Base-by-base conservation (phyloP, 1,284 basidiomycete genomes). In the Ceratobasidium sp. region DNA sequence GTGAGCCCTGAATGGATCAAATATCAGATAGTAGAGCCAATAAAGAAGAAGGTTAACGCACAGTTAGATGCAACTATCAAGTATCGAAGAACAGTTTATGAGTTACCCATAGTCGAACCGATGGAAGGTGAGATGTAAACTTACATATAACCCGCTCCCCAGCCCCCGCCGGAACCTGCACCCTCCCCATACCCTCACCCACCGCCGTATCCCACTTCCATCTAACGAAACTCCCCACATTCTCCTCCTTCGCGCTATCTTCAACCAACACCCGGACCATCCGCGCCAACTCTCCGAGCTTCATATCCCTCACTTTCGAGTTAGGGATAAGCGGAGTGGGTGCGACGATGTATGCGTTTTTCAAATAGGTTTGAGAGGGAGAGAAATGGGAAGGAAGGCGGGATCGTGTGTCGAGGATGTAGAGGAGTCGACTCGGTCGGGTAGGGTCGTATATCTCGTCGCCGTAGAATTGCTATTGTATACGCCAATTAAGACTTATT, bases 71-170 rank as follows among this genome's bases (percentile, higher is more conserved):
- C 67, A 10, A 69, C 67, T 69, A 39, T 33, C 15, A 58, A 7
- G 3, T 23, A 39, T 28, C 3, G 39, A 13, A n/a, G 28, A 61
- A 61, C 13, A 4, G n/a, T 28, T 13, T 2, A 20, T 40, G 7
- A 64, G 12, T 26, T n/a, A 20, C 23, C 23, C 51, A 4, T 20
- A 1, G 15, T 23, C 53, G 53, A 18, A 23, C 3, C n/a, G n/a
- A n/a, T n/a, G n/a, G n/a, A n/a, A n/a, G n/a, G n/a, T n/a, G n/a
- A n/a, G n/a, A n/a, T n/a, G n/a, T n/a, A n/a, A n/a, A 64, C 72
- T 56, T 20, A 76, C 72, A 76, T 33, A 76, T 20, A 5, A 66
- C 61, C n/a, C 72, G 9, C 49, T 64, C 72, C n/a, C 61, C 72
- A 5, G 72, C 44, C 12, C 23, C 26, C 28, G 63, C 72, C 3